A percentile compares a stretch with the other conserved stretches of the same genome.
phyloP scores from a whole-genome alignment of 202 grass and related monocot species.

The Setaria italica region DNA sequence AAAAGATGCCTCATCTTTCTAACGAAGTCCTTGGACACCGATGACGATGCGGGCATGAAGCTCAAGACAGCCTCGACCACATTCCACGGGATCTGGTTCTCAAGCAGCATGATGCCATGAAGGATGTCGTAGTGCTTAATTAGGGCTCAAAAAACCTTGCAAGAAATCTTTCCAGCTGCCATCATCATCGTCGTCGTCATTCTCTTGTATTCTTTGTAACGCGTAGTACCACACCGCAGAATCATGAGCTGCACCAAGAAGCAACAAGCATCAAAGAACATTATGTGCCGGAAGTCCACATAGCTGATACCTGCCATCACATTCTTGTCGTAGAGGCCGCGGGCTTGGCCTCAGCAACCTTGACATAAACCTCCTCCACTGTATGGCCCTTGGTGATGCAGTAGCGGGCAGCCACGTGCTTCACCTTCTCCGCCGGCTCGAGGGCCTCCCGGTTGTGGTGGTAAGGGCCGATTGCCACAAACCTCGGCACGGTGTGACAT shows the following conservation, averaged over 20 bases:
- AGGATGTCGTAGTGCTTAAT: background rate
- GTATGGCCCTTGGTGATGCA: background rate
- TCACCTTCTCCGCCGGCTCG: background rate
- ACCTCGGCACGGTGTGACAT: background rate
- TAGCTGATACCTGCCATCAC: background rate
- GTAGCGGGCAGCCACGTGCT: background rate
- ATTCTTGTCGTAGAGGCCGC: background rate
- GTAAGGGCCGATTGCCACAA: conserved; percentile 9
- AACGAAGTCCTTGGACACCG: background rate
- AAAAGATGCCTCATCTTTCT: background rate
- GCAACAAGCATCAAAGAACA: conserved; percentile 1
- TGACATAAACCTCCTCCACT: background rate
- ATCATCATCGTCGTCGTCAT: no score
- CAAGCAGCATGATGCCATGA: background rate
- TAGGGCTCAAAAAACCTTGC: background rate
- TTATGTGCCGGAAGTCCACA: background rate
- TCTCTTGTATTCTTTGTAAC: rapidly evolving
- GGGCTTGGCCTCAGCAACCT: background rate
- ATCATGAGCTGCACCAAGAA: conserved; percentile 3
- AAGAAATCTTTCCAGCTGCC: no score
- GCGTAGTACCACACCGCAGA: background rate
- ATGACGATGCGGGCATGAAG: background rate
- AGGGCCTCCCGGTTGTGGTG: background rate
- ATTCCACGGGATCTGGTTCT: background rate
- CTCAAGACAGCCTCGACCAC: background rate